Base-by-base conservation (phyloP, 1,284 basidiomycete species). In the Ceratobasidium sp. region DNA sequence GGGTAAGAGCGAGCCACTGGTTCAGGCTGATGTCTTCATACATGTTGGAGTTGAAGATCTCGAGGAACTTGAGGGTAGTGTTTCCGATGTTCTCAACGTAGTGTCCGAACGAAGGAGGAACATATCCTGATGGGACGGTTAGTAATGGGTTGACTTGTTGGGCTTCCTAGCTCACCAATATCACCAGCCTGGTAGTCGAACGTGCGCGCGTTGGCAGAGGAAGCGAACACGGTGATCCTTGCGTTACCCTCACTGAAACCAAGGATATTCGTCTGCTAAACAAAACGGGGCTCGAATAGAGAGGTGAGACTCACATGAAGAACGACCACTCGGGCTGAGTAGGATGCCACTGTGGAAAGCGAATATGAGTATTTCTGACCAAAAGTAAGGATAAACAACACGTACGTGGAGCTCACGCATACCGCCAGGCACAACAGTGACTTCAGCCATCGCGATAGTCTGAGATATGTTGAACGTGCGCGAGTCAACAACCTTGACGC, bases 1-100 rank as follows among this genome's bases (percentile, higher is more conserved):
- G 90, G 2, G 88, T 89, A 75, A 91, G 82, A 1, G 90, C 90
- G n/a, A 92, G 84, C 90, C 90, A 92, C 86, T 80, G 79, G 51
- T 67, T 86, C 75, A 91, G 82, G 78, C 89, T 91, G 77, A 92
- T 84, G 79, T 92, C 91, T 78, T 91, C 76, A 36, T 74, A 78
- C 82, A 64, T 81, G 86, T 87, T 83, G 0, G 89, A 84, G 74
- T 87, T 88, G 82, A 91, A 90, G 66, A 92, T 89, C 80, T 92
- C 91, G 53, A 92, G 84, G 82, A 86, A 91, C 75, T 83, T 84
- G 44, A 92, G 80, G 0, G 90, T 89, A 5, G 87, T 87, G 78
- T 91, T 89, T 8, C 90, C 90, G 19, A 84, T 89, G 79, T 91
- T 91, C 82, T 92, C 90, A 22, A 92, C 85, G 78, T 90, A 92